Conservation (phyloP, 805 yeast species). For the Tetrapisispora taiwanensis region DNA sequence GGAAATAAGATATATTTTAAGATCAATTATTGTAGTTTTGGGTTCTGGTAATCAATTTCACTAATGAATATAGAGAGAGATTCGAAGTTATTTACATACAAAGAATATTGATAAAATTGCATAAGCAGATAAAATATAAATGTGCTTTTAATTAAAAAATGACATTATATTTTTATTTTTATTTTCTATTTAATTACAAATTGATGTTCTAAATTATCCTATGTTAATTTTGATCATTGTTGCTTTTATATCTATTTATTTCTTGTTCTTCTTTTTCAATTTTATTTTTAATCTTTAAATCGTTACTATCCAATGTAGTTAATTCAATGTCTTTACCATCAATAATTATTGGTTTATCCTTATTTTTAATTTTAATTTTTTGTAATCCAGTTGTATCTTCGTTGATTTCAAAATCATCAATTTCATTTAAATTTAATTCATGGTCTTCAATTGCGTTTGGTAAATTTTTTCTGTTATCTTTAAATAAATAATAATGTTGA, state of each 20-base stretch:
- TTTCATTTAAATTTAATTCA: background rate
- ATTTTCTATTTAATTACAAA: background rate
- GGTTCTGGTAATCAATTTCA: too few relatives aligned
- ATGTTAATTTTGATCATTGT: background rate
- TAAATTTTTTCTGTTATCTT: conserved; percentile 1
- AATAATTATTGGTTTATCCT: background rate
- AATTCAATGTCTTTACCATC: conserved; percentile 1
- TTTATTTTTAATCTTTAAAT: background rate
- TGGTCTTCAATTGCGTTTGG: background rate
- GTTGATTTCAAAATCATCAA: background rate
- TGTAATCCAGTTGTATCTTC: background rate
- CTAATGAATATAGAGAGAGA: too few relatives aligned
- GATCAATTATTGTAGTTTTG: too few relatives aligned
- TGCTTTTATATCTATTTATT: background rate
- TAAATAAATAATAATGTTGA: conserved; percentile 35
- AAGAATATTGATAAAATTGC: too few relatives aligned
- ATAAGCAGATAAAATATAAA: too few relatives aligned
- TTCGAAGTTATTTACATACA: too few relatives aligned
- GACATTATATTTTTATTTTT: too few relatives aligned
- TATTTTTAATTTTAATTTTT: background rate
- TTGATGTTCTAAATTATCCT: too few relatives aligned
- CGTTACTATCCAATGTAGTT: conserved; percentile 1
- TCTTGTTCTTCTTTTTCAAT: conserved; percentile 2
- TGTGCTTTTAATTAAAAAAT: too few relatives aligned
- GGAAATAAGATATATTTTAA: background rate